Percentiles rank a stretch among this genome's conserved stretches.
These are phyloP conservation scores for Cytospora mali DNA, from an alignment of 2,329 filamentous ascomycete genomes.

Conservation along the genomic window DNA sequence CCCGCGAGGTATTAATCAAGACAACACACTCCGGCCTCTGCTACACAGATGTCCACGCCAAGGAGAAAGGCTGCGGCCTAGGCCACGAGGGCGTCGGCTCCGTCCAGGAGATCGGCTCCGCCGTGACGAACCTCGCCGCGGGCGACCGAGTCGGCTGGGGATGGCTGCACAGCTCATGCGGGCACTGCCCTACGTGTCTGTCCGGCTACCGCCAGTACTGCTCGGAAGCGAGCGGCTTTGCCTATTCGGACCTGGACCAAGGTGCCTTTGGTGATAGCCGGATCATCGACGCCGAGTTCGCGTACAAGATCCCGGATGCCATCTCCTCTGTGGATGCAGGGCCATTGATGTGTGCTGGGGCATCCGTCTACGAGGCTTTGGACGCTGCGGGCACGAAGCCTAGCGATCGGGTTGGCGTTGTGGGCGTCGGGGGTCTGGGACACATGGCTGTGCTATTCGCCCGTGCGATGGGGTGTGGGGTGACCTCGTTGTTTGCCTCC, in stretches of 20 bases:
- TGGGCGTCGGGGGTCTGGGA: constrained; percentile 63
- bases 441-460: constrained; percentile 67
- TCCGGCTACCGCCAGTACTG: constrained; percentile 34
- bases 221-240: constrained; percentile 39
- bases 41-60: constrained; percentile 52
- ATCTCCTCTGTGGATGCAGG: constrained; percentile 45
- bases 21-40: constrained; percentile 64
- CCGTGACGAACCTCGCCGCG: constrained; percentile 35
- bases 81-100: constrained; percentile 45
- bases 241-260: constrained; percentile 40
- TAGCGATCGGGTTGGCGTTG: constrained; percentile 39
- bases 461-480: constrained; percentile 55
- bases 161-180: constrained; percentile 35
- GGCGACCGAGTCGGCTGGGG: constrained; percentile 44
- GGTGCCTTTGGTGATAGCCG: constrained; percentile 40
- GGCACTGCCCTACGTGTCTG: constrained; percentile 33
- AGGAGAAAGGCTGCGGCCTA: constrained; percentile 32
- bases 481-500: constrained; percentile 20
- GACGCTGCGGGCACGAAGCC: constrained; percentile 32
- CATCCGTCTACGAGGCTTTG: constrained; percentile 43
- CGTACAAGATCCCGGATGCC: constrained; percentile 43
- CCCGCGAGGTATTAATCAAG: constrained; percentile 52
- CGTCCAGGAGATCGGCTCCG: constrained; percentile 36
- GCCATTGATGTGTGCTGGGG: constrained; percentile 50
- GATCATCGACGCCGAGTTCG: constrained; percentile 40